A percentile compares a stretch with the other conserved stretches of the same genome.
Conservation (phyloP, 2,329 filamentous ascomycete species). For the Mycosphaerella sp. region DNA sequence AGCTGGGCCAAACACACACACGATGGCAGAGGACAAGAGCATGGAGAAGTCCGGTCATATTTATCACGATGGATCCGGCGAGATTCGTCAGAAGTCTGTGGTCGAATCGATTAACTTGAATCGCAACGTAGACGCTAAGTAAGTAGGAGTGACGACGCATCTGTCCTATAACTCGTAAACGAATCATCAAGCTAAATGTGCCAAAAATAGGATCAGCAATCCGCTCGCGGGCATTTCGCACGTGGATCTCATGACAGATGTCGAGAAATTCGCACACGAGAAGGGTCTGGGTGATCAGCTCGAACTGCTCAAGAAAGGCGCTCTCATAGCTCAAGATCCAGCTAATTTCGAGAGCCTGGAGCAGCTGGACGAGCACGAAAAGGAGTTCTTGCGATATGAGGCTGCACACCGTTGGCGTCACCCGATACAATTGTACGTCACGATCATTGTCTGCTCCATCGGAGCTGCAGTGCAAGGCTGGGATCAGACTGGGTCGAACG, state of each 20-base stretch:
- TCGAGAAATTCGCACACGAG: conserved; percentile 50
- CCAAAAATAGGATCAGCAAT: conserved; percentile 41
- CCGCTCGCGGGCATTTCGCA: conserved; percentile 50
- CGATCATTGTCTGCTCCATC: conserved; percentile 48
- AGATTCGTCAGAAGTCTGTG: conserved; percentile 11
- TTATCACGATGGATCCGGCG: conserved; percentile 3
- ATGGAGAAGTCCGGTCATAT: background rate
- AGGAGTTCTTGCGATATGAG: conserved; percentile 42
- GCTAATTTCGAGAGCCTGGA: conserved; percentile 41
- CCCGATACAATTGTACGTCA: conserved; percentile 45
- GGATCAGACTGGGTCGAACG: conserved; percentile 35
- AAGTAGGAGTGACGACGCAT: background rate
- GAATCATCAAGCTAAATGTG: background rate
- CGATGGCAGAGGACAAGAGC: conserved; percentile 10
- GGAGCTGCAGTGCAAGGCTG: conserved; percentile 47
- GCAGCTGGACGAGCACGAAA: conserved; percentile 40
- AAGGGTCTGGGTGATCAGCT: conserved; percentile 39
- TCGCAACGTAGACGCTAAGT: conserved; percentile 26
- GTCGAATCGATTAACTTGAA: conserved; percentile 21
- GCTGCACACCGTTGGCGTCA: conserved; percentile 47
- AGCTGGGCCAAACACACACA: background rate
- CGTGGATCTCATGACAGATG: conserved; percentile 48
- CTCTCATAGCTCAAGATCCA: conserved; percentile 47
- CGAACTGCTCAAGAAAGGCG: conserved; percentile 43
- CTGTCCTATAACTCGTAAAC: too few species aligned